phyloP scores from a whole-genome alignment of 371 early-diverging fungal species.

The Mortierella sp. region DNA sequence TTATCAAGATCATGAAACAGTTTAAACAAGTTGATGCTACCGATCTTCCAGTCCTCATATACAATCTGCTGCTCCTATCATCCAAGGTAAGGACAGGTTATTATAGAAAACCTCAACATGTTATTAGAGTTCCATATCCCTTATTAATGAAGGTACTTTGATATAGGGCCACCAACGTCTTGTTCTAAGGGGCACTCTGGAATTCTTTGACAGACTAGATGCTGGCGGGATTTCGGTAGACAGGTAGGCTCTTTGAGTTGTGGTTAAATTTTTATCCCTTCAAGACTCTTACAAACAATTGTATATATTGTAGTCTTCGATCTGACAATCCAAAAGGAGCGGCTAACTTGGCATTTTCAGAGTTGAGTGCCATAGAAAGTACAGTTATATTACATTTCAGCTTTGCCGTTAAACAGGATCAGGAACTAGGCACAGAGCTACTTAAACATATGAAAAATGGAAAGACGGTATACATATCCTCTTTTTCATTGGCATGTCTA shows the following conservation, averaged over 20 bases:
- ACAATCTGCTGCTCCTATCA: constrained; percentile 68
- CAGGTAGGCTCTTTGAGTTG: constrained; percentile 20
- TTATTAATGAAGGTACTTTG: not conserved
- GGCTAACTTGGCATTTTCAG: constrained; percentile 43
- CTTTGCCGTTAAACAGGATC: constrained; percentile 75
- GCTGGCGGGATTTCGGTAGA: constrained; percentile 32
- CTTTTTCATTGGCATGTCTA: constrained; percentile 68
- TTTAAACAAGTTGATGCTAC: constrained; percentile 64
- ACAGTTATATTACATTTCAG: constrained; percentile 72
- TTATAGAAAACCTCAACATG: not conserved
- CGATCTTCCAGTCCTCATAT: constrained; percentile 68
- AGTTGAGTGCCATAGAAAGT: constrained; percentile 64
- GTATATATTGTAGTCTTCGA: constrained; percentile 19
- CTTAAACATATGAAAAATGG: constrained; percentile 66
- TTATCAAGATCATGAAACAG: constrained; percentile 59
- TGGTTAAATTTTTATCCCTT: not conserved
- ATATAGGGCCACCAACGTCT: constrained; percentile 61
- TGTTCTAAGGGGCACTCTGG: constrained; percentile 60
- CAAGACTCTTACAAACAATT: not conserved
- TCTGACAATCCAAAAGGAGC: constrained; percentile 38
- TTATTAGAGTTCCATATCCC: not conserved
- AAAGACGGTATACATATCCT: constrained; percentile 58
- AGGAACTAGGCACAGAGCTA: constrained; percentile 70
- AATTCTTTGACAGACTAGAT: constrained; percentile 60
- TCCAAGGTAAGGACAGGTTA: constrained; percentile 61